Evolutionary conservation across 2,329 filamentous ascomycete genomes (phyloP).

Genomic region (Calonectria fujianensis): DNA sequence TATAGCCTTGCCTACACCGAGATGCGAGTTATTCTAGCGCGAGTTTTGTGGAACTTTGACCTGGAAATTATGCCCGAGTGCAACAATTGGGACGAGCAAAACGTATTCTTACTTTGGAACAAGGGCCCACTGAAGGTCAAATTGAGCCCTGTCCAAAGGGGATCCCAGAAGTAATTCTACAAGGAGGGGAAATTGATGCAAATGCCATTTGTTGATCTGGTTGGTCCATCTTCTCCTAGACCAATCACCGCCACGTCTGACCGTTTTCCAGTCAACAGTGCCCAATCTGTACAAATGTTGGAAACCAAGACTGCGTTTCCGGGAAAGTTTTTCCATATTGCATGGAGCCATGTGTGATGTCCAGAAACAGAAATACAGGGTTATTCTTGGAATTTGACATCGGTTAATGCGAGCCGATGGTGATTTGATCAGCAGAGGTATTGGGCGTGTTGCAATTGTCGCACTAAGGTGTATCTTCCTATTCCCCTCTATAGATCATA

Average conservation of each 20-base stretch:
- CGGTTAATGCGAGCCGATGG: not conserved
- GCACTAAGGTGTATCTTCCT: not conserved
- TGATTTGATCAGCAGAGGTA: not conserved
- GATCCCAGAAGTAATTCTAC: not conserved
- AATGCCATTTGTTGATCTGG: not conserved
- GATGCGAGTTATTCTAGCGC: constrained; percentile 3
- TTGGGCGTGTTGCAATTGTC: not conserved
- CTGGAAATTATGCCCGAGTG: not conserved
- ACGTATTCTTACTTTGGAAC: not conserved
- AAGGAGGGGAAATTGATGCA: not conserved
- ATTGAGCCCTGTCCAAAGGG: not conserved
- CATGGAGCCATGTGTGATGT: not conserved
- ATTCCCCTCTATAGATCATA: not conserved
- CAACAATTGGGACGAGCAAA: not conserved
- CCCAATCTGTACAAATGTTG: no score
- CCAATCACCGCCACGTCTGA: not conserved
- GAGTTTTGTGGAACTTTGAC: constrained; percentile 14
- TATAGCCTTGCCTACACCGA: not conserved
- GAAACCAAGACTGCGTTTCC: no score
- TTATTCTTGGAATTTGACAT: not conserved
- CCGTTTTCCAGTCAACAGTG: not conserved
- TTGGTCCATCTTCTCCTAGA: not conserved
- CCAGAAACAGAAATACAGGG: not conserved
- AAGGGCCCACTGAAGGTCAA: not conserved
- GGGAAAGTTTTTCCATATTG: not conserved